Evolutionary conservation across 306 rosid genomes (phyloP).

Genomic region (Pyrus betulifolia): DNA sequence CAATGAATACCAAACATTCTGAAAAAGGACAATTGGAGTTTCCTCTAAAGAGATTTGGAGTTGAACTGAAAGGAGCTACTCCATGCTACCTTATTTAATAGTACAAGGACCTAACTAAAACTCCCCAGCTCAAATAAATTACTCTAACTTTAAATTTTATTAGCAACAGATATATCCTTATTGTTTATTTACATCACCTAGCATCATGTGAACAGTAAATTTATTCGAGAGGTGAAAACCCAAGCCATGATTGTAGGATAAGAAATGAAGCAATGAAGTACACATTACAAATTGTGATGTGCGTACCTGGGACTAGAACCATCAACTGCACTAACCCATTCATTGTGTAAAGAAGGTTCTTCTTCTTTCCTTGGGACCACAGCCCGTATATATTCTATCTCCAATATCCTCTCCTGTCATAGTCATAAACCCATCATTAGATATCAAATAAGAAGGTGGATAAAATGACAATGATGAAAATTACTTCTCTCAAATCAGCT

Average conservation of each 20-base stretch:
- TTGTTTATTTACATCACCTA: background rate
- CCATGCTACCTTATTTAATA: background rate
- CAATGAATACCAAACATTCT: background rate
- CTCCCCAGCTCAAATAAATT: background rate
- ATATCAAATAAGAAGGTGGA: background rate
- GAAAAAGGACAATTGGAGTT: background rate
- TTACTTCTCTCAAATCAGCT: background rate
- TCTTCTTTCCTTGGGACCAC: constrained; percentile 82
- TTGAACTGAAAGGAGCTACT: background rate
- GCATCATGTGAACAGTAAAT: background rate
- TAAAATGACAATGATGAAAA: background rate
- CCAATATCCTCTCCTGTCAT: constrained; percentile 69
- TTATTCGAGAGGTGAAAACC: background rate
- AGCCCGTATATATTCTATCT: constrained; percentile 65
- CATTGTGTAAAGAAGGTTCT: constrained; percentile 79
- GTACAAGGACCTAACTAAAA: background rate
- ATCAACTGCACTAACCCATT: constrained; percentile 95
- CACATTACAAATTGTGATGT: background rate
- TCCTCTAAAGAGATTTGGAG: background rate
- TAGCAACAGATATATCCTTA: background rate
- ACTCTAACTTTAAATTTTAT: background rate
- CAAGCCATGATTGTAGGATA: background rate
- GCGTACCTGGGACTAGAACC: constrained; percentile 80
- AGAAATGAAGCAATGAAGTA: background rate
- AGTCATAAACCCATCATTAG: constrained; percentile 1